phyloP scores from a whole-genome alignment of 1,139 yeast species.

The Suhomyces yuchorum region DNA sequence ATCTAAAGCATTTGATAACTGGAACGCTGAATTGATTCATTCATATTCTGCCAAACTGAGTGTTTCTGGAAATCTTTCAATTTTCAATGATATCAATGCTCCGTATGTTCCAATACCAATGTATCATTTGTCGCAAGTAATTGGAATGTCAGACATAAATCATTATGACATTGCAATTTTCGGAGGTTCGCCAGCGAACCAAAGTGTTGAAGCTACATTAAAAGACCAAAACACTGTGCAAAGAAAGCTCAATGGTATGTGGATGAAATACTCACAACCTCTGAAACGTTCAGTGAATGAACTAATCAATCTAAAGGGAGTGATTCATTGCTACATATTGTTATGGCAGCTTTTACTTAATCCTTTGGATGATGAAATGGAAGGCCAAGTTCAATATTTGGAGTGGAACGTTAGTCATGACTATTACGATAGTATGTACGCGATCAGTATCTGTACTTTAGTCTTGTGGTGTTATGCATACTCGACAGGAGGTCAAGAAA shows the following conservation, averaged over 20 bases:
- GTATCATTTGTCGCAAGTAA: conserved; percentile 73
- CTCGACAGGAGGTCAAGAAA: conserved; percentile 43
- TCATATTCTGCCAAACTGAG: conserved; percentile 12
- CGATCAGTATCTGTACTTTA: conserved; percentile 48
- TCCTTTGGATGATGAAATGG: conserved; percentile 33
- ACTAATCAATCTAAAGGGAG: conserved; percentile 40
- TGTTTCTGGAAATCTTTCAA: conserved; percentile 15
- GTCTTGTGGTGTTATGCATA: conserved; percentile 53
- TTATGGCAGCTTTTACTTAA: conserved; percentile 63
- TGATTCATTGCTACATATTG: conserved; percentile 64
- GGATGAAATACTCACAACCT: conserved; percentile 33
- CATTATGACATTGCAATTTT: conserved; percentile 77
- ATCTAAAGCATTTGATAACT: conserved; percentile 26
- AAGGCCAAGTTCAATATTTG: conserved; percentile 19
- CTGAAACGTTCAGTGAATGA: conserved; percentile 28
- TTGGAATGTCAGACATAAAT: conserved; percentile 60
- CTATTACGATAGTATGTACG: conserved; percentile 42
- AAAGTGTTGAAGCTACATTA: conserved; percentile 69
- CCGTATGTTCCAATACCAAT: conserved; percentile 32
- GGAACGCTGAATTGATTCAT: conserved; percentile 22
- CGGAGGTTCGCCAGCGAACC: conserved; percentile 82
- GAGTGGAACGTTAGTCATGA: conserved; percentile 37
- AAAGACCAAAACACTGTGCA: conserved; percentile 57
- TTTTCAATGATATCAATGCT: conserved; percentile 19
- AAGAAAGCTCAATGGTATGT: conserved; percentile 51